These are phyloP conservation scores for Ganoderma multipileum DNA, from an alignment of 1,284 basidiomycete species.

Conservation along the genomic window DNA sequence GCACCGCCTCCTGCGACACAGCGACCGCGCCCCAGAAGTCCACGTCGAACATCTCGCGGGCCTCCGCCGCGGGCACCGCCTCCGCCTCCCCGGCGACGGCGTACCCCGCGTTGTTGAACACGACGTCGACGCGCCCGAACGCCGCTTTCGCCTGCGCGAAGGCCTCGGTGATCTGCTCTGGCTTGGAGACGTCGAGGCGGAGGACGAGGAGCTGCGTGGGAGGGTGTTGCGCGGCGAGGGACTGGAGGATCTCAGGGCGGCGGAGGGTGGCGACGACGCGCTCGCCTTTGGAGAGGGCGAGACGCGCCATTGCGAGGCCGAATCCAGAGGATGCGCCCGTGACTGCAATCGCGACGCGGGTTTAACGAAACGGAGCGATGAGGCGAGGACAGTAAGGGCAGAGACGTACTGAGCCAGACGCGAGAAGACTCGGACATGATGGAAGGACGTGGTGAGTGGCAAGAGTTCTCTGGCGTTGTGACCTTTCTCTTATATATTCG, in stretches of 20 bases:
- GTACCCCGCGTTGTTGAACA: conserved; percentile 51
- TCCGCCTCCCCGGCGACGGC: conserved; percentile 36
- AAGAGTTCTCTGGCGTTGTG: background rate
- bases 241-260: conserved; percentile 34
- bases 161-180: conserved; percentile 38
- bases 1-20: conserved; percentile 43
- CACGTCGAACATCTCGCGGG: conserved; percentile 44
- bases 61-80: conserved; percentile 38
- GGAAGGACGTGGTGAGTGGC: background rate
- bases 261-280: conserved; percentile 43
- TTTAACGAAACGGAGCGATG: background rate
- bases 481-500: background rate
- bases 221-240: conserved; percentile 31
- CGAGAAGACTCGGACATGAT: conserved; percentile 19
- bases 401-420: conserved; percentile 27
- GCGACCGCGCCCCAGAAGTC: conserved; percentile 48
- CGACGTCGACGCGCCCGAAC: conserved; percentile 51
- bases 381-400: background rate
- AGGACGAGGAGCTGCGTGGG: conserved; percentile 43
- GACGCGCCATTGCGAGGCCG: conserved; percentile 35
- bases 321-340: conserved; percentile 44
- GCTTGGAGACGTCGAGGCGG: conserved; percentile 47
- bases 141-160: conserved; percentile 41
- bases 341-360: conserved; percentile 31
- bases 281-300: conserved; percentile 38